Base-by-base conservation (phyloP, 2,329 filamentous ascomycete genomes). In the Pseudogymnoascus sp. region DNA sequence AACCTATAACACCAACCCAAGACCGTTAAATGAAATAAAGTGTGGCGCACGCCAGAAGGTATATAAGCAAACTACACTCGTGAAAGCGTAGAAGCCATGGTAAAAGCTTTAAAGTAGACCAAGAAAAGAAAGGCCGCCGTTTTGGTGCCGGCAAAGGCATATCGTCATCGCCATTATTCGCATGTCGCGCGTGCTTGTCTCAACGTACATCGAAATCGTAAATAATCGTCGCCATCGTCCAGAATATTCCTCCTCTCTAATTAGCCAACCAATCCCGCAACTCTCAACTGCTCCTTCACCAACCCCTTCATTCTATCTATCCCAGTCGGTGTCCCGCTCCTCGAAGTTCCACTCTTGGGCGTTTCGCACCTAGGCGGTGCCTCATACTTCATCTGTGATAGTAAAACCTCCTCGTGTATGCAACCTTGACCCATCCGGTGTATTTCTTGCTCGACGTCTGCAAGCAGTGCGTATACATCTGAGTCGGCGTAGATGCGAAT, bases 401-500 rank as follows among this genome's bases (percentile, higher is more conserved):
- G 59, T 18, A 60, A 60, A 38, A 40, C 59, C 7, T 42, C 59
- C 18, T 40, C 59, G 6, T 40, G 35, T 38, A 25, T 35, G 10
- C 33, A 25, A 25, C 62, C 62, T 12, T 70, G 68, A 1, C 71
- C 71, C 72, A 77, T 76, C n/a, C 69, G 69, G 33, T 73, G 80
- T 70, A 86, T 83, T 69, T 85, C 80, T 65, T 78, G 78, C 72
- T 89, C 85, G 12, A 89, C 86, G 67, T 89, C 86, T 1, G 83
- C 84, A 42, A 90, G 77, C 1, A 90, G 78, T 1, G 83, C 81
- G 67, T 86, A 88, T 7, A 90, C 82, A 56, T 88, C 85, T 64
- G 84, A 82, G 64, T 86, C 86, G 21, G 85, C 85, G 67, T 89
- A 89, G 67, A 89, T 80, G 21, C 83, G 82, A 65, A 89, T 89